These are phyloP conservation scores for Paracamarosporium sp. DNA, from an alignment of 2,329 filamentous ascomycete species.

Conservation along the genomic window DNA sequence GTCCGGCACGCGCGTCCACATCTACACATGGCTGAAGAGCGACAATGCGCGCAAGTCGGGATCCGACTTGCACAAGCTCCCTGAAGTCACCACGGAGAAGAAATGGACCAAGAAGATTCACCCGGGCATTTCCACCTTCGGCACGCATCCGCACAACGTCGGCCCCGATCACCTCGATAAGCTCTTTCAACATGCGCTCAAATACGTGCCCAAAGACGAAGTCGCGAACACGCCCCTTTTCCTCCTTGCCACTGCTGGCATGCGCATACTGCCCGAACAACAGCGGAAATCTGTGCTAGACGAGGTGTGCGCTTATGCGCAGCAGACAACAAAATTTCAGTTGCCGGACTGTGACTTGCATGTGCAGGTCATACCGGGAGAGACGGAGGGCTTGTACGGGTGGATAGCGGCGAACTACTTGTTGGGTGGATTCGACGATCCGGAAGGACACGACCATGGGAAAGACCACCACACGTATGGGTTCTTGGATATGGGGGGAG, in stretches of 20 bases:
- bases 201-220: conserved; percentile 77
- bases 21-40: conserved; percentile 91
- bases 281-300: conserved; percentile 77
- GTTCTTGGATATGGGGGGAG: conserved; percentile 97
- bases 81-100: conserved; percentile 82
- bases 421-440: conserved; percentile 84
- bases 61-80: conserved; percentile 71
- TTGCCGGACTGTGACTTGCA: conserved; percentile 90
- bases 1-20: conserved; percentile 91
- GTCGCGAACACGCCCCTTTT: conserved; percentile 89
- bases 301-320: conserved; percentile 83
- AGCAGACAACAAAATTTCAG: conserved; percentile 76
- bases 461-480: conserved; percentile 94
- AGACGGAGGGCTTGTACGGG: conserved; percentile 94
- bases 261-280: conserved; percentile 79
- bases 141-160: conserved; percentile 74
- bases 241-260: conserved; percentile 92
- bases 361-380: conserved; percentile 92
- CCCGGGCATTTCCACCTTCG: conserved; percentile 90
- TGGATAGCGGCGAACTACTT: conserved; percentile 98
- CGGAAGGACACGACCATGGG: conserved; percentile 77
- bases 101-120: conserved; percentile 93
- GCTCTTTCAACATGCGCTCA: conserved; percentile 81
- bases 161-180: conserved; percentile 81
- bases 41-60: conserved; percentile 66